These are phyloP conservation scores for Alternaria incomplexa DNA, from an alignment of 2,329 filamentous ascomycete species.

Conservation along the genomic window DNA sequence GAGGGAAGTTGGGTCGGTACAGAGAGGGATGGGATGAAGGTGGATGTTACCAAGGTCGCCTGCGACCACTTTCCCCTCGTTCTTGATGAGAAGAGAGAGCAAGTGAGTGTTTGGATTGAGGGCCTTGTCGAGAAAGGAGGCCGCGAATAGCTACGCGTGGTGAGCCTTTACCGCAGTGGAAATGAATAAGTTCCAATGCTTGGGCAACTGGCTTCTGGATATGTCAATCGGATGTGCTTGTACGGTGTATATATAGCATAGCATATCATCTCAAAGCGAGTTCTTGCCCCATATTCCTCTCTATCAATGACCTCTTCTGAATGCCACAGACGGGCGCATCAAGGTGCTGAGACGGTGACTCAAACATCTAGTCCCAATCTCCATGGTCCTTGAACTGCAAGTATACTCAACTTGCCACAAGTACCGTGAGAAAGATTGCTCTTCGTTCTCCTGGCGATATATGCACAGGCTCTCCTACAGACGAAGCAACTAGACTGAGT, in stretches of 20 bases:
- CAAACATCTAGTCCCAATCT: not conserved
- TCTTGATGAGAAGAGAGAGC: conserved; percentile 27
- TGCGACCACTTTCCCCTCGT: conserved; percentile 45
- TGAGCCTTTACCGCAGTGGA: not conserved
- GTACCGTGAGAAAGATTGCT: not conserved
- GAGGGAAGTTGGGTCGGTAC: conserved; percentile 35
- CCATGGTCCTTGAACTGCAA: not conserved
- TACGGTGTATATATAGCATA: not conserved
- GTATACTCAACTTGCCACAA: not conserved
- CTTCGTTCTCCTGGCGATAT: not conserved
- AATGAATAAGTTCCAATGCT: not conserved
- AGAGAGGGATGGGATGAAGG: conserved; percentile 41
- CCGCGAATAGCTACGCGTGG: not conserved
- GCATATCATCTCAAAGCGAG: not conserved
- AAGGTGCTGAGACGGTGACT: not conserved
- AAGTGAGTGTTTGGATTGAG: conserved; percentile 36
- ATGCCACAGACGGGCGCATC: not conserved
- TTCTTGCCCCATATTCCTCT: not conserved
- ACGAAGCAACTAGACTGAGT: not conserved
- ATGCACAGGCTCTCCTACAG: not conserved
- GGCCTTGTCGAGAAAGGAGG: conserved; percentile 15
- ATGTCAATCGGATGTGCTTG: not conserved
- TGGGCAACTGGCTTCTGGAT: not conserved
- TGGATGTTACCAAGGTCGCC: conserved; percentile 48
- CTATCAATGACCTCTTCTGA: not conserved